Percentiles rank a stretch among this genome's conserved stretches.
These are phyloP conservation scores for Yamadazyma philogaea DNA, from an alignment of 805 yeast species.

Conservation along the genomic window DNA sequence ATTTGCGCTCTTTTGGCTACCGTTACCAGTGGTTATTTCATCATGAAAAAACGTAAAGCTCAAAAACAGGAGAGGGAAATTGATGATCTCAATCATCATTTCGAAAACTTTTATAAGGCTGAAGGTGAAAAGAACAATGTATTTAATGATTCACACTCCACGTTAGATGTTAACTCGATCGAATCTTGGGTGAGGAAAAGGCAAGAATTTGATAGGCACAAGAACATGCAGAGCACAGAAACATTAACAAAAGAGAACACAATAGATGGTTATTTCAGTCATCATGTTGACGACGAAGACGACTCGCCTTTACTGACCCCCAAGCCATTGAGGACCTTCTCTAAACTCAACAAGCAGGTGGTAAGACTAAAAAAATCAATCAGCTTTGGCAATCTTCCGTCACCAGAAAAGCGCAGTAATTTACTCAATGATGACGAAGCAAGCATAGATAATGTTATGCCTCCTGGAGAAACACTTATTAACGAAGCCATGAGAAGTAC, in stretches of 20 bases:
- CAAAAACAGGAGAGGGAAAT: constrained; percentile 18
- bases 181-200: constrained; percentile 53
- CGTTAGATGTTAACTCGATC: constrained; percentile 47
- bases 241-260: constrained; percentile 8
- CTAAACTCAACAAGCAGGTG: constrained; percentile 15
- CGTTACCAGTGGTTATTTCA: constrained; percentile 16
- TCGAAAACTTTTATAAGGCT: constrained; percentile 25
- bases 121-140: constrained; percentile 12
- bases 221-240: constrained; percentile 16
- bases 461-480: neutral
- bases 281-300: constrained; percentile 5
- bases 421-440: constrained; percentile 14
- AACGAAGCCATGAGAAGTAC: neutral
- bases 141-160: constrained; percentile 31
- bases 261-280: neutral
- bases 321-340: constrained; percentile 13
- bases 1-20: constrained; percentile 21
- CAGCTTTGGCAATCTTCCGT: constrained; percentile 13
- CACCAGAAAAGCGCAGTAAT: constrained; percentile 8
- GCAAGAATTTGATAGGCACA: constrained; percentile 38
- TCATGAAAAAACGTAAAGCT: constrained; percentile 21
- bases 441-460: constrained; percentile 8
- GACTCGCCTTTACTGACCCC: constrained; percentile 6
- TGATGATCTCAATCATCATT: constrained; percentile 26
- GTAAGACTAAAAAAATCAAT: constrained; percentile 15